Base-by-base conservation (phyloP, 2,329 filamentous ascomycete species). In the Colletotrichum agaves region DNA sequence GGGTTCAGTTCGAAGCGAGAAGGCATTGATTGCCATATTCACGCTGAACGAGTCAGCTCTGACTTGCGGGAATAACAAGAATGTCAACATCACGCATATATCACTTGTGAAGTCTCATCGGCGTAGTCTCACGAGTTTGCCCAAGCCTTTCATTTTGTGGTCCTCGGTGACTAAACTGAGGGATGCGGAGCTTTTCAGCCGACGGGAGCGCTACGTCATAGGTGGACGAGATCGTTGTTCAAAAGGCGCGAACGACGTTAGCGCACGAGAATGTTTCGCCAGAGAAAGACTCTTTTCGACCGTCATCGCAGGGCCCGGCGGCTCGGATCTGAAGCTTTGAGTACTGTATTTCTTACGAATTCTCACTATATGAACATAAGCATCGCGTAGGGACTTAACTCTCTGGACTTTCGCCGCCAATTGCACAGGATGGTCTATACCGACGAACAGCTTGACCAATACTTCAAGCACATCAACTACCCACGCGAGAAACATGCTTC, bases 401-500 rank as follows among this genome's bases (percentile, higher is more conserved):
- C 23, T 27, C 23, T 1, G 23, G 23, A 1, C 6, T 27, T 5
- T 23, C 4, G 5, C 15, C 6, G 21, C 13, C 49, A n/a, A 33
- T n/a, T 5, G 10, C 47, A 31, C 49, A 49, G 2, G 23, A 65
- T 70, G 70, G 58, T 58, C 27, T 76, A 72, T 58, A 73, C 69
- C 27, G 59, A 73, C 21, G 72, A 74, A n/a, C 76, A 79, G 39
- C 71, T 79, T 21, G 61, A 64, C 43, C 71, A 69, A 27, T 76
- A 77, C 67, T 73, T 80, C 33, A 27, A 69, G 10, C 74, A 76
- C 63, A 75, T 79, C 64, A 65, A 68, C 5, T 76, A 74, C 49
- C 74, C 73, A 4, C 56, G 56, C n/a, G 43, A 58, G 35, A 31
- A 68, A 11, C 70, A 74, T 49, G 70, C 74, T 3, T 47, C 57